A percentile compares a stretch with the other conserved stretches of the same genome.
These are phyloP conservation scores for Mycena floridula DNA, from an alignment of 768 basidiomycete genomes.

Conservation along the genomic window DNA sequence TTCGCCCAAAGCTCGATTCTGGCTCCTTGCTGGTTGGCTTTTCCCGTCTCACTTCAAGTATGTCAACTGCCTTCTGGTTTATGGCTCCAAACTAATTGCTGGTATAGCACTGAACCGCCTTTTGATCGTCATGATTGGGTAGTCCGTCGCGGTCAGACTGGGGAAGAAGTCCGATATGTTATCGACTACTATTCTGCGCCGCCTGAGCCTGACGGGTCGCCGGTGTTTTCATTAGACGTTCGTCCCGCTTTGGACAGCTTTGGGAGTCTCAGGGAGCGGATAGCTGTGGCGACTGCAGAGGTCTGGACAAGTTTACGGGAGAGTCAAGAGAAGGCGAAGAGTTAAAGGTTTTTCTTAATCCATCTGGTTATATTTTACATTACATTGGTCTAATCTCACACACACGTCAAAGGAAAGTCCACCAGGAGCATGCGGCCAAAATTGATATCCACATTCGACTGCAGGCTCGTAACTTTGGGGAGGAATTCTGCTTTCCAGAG, in stretches of 20 bases:
- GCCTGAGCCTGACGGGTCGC: slow-evolving; percentile 82
- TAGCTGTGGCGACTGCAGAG: slow-evolving; percentile 63
- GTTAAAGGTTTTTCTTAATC: too few species aligned
- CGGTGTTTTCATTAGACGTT: slow-evolving; percentile 93
- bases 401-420: too few species aligned
- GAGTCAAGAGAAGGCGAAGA: too few species aligned
- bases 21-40: slow-evolving; percentile 82
- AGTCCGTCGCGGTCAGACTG: slow-evolving; percentile 71
- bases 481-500: too few species aligned
- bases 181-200: slow-evolving; percentile 99
- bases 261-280: slow-evolving; percentile 67
- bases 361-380: too few species aligned
- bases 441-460: too few species aligned
- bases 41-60: slow-evolving; percentile 90
- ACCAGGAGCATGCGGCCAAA: too few species aligned
- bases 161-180: slow-evolving; percentile 87
- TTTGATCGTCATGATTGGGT: slow-evolving; percentile 99
- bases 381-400: too few species aligned
- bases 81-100: slow-evolving; percentile 3
- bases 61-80: slow-evolving; percentile 17
- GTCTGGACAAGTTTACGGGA: slow-evolving; percentile 49
- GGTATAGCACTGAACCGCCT: slow-evolving; percentile 74
- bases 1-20: slow-evolving; percentile 90
- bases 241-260: slow-evolving; percentile 89
- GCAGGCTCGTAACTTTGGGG: too few species aligned